Percentiles rank a stretch among this genome's conserved stretches.
Evolutionary conservation across 148 eudicot species (phyloP).

Genomic region (Rhododendron molle): DNA sequence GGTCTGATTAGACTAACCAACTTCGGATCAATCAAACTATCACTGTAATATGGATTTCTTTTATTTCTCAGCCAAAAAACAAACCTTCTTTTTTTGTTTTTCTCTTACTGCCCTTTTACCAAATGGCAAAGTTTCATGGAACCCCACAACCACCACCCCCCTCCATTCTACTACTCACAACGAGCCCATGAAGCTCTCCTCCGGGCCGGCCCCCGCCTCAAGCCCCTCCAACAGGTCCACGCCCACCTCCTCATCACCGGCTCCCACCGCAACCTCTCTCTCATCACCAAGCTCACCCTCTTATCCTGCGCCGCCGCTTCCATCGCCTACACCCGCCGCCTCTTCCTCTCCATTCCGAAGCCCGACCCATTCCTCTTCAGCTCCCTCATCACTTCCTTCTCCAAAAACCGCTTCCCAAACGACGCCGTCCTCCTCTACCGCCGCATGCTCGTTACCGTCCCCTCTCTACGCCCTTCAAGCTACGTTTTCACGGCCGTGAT

Average conservation of each 20-base stretch:
- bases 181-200: conserved; percentile 34
- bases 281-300: conserved; percentile 47
- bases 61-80: no score
- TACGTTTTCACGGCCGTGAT: conserved; percentile 45
- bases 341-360: conserved; percentile 35
- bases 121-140: conserved; percentile 9
- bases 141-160: not conserved
- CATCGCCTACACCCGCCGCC: conserved; percentile 35
- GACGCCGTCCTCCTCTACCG: conserved; percentile 39
- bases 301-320: conserved; percentile 35
- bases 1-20: no score
- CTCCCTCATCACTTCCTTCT: conserved; percentile 46
- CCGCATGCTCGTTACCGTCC: conserved; percentile 24
- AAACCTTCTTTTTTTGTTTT: no score
- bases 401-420: conserved; percentile 25
- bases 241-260: conserved; percentile 43
- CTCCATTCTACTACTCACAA: conserved; percentile 3
- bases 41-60: no score
- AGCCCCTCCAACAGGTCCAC: conserved; percentile 51
- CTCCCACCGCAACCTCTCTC: conserved; percentile 20
- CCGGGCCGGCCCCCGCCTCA: conserved; percentile 42
- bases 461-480: conserved; percentile 24
- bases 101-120: not conserved
- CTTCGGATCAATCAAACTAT: no score
- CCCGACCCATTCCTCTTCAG: conserved; percentile 58